A percentile compares a stretch with the other conserved stretches of the same genome.
Evolutionary conservation across 2,329 filamentous ascomycete species (phyloP).

Genomic region (Pseudogymnoascus sp.): DNA sequence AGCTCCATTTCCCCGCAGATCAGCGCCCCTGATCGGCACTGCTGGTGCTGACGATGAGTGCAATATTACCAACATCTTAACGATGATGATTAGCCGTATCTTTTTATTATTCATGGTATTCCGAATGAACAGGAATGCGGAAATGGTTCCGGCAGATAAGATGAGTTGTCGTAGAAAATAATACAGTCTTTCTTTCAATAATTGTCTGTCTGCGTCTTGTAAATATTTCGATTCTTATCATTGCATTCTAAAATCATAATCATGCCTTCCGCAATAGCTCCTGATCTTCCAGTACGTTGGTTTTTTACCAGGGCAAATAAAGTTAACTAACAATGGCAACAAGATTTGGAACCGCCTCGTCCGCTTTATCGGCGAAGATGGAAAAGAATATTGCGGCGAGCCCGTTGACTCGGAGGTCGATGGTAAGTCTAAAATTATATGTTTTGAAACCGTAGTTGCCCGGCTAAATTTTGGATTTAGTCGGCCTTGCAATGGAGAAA

Average conservation of each 20-base stretch:
- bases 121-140: not conserved
- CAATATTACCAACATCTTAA: not conserved
- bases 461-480: not conserved
- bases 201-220: not conserved
- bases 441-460: not conserved
- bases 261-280: not conserved
- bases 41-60: not conserved
- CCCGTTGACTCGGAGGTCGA: slow-evolving; percentile 18
- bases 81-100: not conserved
- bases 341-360: slow-evolving; percentile 19
- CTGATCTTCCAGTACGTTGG: not conserved
- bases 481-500: slow-evolving; percentile 18
- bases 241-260: not conserved
- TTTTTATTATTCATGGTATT: not conserved
- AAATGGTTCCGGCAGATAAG: not conserved
- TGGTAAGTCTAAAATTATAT: not conserved
- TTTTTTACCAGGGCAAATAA: not conserved
- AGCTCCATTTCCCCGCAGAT: not conserved
- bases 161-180: not conserved
- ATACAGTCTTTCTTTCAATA: not conserved
- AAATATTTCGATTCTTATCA: not conserved
- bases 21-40: not conserved
- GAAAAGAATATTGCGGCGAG: slow-evolving; percentile 23
- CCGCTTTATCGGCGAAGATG: slow-evolving; percentile 22
- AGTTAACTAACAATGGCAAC: slow-evolving; percentile 8